Evolutionary conservation across 805 yeast genomes (phyloP).

Genomic region (Starmerella stellata): DNA sequence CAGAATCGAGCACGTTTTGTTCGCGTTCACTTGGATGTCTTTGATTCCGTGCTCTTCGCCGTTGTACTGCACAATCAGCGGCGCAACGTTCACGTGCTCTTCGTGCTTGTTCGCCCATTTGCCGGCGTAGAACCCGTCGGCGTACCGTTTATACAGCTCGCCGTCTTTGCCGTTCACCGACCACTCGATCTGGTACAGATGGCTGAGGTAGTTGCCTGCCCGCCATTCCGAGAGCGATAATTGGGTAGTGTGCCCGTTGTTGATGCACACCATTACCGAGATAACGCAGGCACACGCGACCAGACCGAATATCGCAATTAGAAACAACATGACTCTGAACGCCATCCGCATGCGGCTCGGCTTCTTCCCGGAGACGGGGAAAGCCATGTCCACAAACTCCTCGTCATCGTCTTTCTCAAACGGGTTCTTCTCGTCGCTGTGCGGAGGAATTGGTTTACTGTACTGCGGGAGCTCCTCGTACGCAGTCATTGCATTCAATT

Average conservation of each 20-base stretch:
- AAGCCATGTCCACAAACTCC: too few relatives aligned
- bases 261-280: neutral
- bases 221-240: slow-evolving; percentile 13
- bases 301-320: too few relatives aligned
- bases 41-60: slow-evolving; percentile 25
- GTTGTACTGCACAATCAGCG: slow-evolving; percentile 26
- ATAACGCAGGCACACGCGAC: neutral
- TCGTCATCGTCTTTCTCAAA: too few relatives aligned
- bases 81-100: slow-evolving; percentile 6
- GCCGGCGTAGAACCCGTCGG: slow-evolving; percentile 23
- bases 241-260: slow-evolving; percentile 2
- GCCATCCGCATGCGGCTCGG: too few relatives aligned
- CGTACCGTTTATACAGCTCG: slow-evolving; percentile 6
- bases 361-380: too few relatives aligned
- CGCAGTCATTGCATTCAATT: too few relatives aligned
- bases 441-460: too few relatives aligned
- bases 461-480: too few relatives aligned
- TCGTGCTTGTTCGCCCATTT: slow-evolving; percentile 24
- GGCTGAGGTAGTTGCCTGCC: slow-evolving; percentile 10
- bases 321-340: too few relatives aligned
- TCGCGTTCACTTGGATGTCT: slow-evolving; percentile 29
- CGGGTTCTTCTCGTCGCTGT: too few relatives aligned
- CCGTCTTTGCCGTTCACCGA: slow-evolving; percentile 13
- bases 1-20: slow-evolving; percentile 35
- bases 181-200: slow-evolving; percentile 10